Conservation (phyloP, 441 rosid genomes). For the Hypseocharis bilobata region DNA sequence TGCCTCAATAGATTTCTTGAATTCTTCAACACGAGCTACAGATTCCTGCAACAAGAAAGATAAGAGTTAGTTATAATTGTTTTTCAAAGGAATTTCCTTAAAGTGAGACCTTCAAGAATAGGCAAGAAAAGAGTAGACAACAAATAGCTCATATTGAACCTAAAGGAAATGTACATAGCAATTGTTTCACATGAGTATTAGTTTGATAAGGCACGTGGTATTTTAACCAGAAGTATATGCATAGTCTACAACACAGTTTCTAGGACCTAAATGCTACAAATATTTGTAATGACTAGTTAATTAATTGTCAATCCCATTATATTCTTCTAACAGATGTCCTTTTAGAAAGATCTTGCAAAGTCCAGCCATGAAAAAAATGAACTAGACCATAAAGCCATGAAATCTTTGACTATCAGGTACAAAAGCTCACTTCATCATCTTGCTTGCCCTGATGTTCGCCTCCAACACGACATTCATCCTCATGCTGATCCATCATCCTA, state of each 20-base stretch:
- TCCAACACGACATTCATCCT: constrained; percentile 45
- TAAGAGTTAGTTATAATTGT: not conserved
- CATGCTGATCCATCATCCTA: constrained; percentile 54
- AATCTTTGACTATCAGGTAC: not conserved
- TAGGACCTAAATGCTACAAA: not conserved
- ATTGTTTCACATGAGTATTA: not conserved
- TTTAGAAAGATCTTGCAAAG: not conserved
- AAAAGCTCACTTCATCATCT: constrained; percentile 61
- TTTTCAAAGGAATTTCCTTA: not conserved
- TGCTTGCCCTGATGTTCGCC: constrained; percentile 48
- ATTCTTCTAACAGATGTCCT: constrained; percentile 1
- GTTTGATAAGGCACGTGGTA: not conserved
- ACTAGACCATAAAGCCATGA: not conserved
- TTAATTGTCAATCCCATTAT: not conserved
- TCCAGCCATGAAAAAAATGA: not conserved
- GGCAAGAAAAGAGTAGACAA: not conserved
- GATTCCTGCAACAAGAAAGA: constrained; percentile 51
- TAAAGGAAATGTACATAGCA: not conserved
- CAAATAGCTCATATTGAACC: not conserved
- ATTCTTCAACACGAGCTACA: constrained; percentile 66
- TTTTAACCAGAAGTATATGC: not conserved
- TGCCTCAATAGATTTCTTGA: constrained; percentile 58
- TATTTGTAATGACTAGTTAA: not conserved
- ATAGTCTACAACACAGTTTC: constrained; percentile 2
- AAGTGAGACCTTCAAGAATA: not conserved